Evolutionary conservation across 2,329 filamentous ascomycete genomes (phyloP).

Genomic region (Thielaviopsis populi): DNA sequence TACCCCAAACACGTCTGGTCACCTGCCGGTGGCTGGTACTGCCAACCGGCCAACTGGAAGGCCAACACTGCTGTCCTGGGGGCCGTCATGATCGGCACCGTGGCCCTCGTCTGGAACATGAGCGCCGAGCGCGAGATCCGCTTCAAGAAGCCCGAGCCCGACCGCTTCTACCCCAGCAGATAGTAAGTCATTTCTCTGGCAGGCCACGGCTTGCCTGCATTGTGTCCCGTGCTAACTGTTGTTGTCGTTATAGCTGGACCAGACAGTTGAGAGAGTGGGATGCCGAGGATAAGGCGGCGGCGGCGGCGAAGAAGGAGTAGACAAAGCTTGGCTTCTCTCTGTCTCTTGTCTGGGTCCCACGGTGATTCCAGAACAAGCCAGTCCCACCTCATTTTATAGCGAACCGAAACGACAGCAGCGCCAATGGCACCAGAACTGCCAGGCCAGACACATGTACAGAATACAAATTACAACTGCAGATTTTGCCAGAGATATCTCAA

Average conservation of each 20-base stretch:
- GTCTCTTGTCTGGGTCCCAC: neutral
- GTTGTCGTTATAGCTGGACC: slow-evolving; percentile 27
- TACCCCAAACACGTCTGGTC: slow-evolving; percentile 99
- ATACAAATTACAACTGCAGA: slow-evolving; percentile 5
- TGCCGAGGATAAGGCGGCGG: slow-evolving; percentile 28
- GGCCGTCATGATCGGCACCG: slow-evolving; percentile 51
- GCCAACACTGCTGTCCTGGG: slow-evolving; percentile 70
- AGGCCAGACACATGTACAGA: slow-evolving; percentile 4
- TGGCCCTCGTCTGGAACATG: slow-evolving; percentile 51
- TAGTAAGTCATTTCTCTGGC: slow-evolving; percentile 41
- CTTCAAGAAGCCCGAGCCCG: slow-evolving; percentile 59
- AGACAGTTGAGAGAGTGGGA: slow-evolving; percentile 33
- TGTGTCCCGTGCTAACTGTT: neutral
- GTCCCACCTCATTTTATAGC: neutral
- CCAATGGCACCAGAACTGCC: slow-evolving; percentile 5
- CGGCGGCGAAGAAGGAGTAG: slow-evolving; percentile 22
- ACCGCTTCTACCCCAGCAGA: slow-evolving; percentile 71
- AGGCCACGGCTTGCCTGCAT: neutral
- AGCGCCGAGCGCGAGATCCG: slow-evolving; percentile 62
- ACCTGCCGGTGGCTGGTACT: slow-evolving; percentile 93
- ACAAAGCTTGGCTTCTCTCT: neutral
- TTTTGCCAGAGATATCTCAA: neutral
- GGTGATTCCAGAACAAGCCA: neutral
- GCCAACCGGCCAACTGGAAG: slow-evolving; percentile 90
- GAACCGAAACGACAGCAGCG: slow-evolving; percentile 4